A percentile compares a stretch with the other conserved stretches of the same genome.
phyloP scores from a whole-genome alignment of 441 rosid genomes.

The Pelargonium cotyledonis region DNA sequence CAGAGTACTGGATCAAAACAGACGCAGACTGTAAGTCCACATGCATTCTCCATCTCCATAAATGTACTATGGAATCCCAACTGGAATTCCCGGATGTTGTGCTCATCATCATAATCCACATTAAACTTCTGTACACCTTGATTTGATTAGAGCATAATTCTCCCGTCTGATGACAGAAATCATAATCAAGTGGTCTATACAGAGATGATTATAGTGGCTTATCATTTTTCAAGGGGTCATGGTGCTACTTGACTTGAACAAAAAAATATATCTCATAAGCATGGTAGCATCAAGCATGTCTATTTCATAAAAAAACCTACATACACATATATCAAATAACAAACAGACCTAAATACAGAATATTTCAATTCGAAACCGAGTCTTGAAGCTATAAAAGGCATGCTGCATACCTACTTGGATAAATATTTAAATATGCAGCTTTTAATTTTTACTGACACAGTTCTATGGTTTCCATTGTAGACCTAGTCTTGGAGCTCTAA shows the following conservation, averaged over 20 bases:
- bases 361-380: background rate
- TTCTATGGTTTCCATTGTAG: constrained; percentile 29
- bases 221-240: background rate
- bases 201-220: background rate
- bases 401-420: background rate
- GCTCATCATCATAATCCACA: background rate
- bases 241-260: background rate
- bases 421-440: background rate
- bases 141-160: background rate
- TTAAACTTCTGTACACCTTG: background rate
- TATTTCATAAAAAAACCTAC: background rate
- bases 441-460: constrained; percentile 15
- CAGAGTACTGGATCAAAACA: constrained; percentile 78
- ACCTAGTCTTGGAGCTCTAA: constrained; percentile 72
- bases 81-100: background rate
- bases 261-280: background rate
- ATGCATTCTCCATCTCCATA: background rate
- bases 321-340: background rate
- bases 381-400: background rate
- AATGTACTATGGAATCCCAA: background rate
- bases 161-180: background rate
- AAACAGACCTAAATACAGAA: background rate
- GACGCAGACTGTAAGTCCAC: constrained; percentile 72
- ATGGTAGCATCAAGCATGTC: background rate
- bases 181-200: background rate